These are phyloP conservation scores for Taphrina deformans DNA, from an alignment of 1,139 yeast species.

Conservation along the genomic window DNA sequence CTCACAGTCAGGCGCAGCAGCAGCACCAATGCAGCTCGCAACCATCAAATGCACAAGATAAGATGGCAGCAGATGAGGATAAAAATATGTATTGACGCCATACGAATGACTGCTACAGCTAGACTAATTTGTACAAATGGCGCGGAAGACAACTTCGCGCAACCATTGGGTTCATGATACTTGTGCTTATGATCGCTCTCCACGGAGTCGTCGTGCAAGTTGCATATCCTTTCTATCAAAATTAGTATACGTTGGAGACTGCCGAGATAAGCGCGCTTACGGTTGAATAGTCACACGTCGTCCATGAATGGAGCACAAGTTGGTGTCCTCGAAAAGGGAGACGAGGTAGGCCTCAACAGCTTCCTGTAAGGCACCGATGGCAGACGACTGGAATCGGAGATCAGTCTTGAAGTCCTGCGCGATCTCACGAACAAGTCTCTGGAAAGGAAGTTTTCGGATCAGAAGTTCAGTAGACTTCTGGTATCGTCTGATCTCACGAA, in stretches of 20 bases:
- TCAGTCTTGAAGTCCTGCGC: conserved; percentile 98
- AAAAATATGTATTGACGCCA: conserved; percentile 16
- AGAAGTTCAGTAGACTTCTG: conserved; percentile 96
- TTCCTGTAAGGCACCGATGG: conserved; percentile 98
- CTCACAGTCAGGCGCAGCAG: too few species aligned
- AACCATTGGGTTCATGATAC: not conserved
- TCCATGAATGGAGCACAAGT: conserved; percentile 98
- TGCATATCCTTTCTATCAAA: conserved; percentile 80
- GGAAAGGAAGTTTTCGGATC: conserved; percentile 98
- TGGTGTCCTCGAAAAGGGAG: conserved; percentile 85
- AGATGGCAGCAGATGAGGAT: too few species aligned
- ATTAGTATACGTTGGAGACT: not conserved
- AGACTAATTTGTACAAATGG: conserved; percentile 14
- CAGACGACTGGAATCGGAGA: conserved; percentile 97
- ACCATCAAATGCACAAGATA: too few species aligned
- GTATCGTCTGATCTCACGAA: conserved; percentile 99
- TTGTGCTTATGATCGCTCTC: conserved; percentile 51
- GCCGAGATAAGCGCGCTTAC: not conserved
- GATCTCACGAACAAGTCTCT: conserved; percentile 96
- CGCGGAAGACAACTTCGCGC: not conserved
- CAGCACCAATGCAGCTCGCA: too few species aligned
- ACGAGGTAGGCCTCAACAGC: conserved; percentile 96
- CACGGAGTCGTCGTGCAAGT: conserved; percentile 99
- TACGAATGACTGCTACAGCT: conserved; percentile 11
- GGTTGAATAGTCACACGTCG: conserved; percentile 99